These are phyloP conservation scores for Biscutella laevigata DNA, from an alignment of 441 rosid genomes.

Conservation along the genomic window DNA sequence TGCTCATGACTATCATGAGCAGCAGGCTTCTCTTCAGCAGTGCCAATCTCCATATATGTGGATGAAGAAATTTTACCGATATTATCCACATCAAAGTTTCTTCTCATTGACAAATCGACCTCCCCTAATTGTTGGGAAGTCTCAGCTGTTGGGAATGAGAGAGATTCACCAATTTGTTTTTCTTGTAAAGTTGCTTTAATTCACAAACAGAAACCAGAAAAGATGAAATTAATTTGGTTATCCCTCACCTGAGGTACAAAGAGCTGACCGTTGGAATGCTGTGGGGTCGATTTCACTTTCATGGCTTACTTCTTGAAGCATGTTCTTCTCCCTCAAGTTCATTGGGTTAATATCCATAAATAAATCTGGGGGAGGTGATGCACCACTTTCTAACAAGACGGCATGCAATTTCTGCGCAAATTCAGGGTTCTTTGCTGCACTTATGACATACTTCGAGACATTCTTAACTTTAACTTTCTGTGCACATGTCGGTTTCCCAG, in stretches of 20 bases:
- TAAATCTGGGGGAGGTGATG: conserved; percentile 84
- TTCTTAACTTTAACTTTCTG: conserved; percentile 77
- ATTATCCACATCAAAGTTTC: conserved; percentile 25
- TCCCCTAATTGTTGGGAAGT: conserved; percentile 33
- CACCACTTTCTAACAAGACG: conserved; percentile 85
- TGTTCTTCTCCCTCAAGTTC: conserved; percentile 32
- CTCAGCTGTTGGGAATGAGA: conserved; percentile 31
- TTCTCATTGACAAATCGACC: conserved; percentile 11
- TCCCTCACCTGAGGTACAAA: conserved; percentile 28
- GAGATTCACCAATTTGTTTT: conserved; percentile 24
- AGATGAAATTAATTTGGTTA: conserved; percentile 21
- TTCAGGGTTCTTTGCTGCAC: conserved; percentile 86
- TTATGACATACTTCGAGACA: conserved; percentile 78
- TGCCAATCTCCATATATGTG: conserved; percentile 27
- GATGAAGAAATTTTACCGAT: conserved; percentile 31
- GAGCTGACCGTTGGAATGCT: conserved; percentile 31
- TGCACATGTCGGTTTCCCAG: conserved; percentile 47
- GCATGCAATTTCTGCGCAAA: conserved; percentile 91
- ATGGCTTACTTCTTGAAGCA: conserved; percentile 29
- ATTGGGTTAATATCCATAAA: conserved; percentile 50
- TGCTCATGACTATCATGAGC: conserved; percentile 39
- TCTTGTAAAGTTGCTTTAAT: conserved; percentile 9
- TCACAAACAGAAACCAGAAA: not conserved
- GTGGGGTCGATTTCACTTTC: conserved; percentile 28
- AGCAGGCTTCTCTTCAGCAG: conserved; percentile 24